Conservation (phyloP, 2,329 filamentous ascomycete species). For the Microcyclospora tardicrescens region DNA sequence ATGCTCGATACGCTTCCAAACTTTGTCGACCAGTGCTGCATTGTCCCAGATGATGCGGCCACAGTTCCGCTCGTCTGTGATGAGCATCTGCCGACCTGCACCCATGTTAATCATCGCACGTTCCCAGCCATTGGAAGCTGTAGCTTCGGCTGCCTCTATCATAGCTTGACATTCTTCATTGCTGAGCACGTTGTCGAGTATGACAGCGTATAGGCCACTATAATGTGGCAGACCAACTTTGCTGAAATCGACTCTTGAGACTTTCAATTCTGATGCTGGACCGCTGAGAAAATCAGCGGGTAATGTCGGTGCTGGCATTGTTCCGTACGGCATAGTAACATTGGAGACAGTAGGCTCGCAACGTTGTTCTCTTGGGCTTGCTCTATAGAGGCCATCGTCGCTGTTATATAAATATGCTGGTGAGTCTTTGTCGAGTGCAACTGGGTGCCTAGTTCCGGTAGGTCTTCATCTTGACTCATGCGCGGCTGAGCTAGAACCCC, state of each 20-base stretch:
- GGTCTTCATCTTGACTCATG: no score
- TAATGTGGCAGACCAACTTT: constrained; percentile 40
- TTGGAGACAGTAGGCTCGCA: no score
- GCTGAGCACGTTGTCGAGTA: constrained; percentile 52
- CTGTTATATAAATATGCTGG: no score
- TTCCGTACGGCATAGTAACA: no score
- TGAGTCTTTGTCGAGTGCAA: no score
- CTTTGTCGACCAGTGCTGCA: constrained; percentile 44
- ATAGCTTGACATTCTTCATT: constrained; percentile 50
- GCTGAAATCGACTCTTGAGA: constrained; percentile 42
- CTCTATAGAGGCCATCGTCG: no score
- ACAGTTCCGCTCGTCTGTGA: constrained; percentile 50
- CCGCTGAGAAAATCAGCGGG: constrained; percentile 27
- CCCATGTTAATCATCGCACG: constrained; percentile 58
- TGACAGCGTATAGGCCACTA: constrained; percentile 42
- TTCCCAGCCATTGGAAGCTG: constrained; percentile 41
- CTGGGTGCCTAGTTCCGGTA: no score
- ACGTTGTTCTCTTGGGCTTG: no score
- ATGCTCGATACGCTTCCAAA: constrained; percentile 46
- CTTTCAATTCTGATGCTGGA: constrained; percentile 34
- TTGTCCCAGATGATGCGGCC: constrained; percentile 68
- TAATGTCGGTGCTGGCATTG: no score
- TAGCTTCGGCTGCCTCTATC: constrained; percentile 38
- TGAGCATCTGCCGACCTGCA: constrained; percentile 44
- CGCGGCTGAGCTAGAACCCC: no score